Evolutionary conservation across 176 grass and related monocot species (phyloP).

Genomic region (Oryza glumipatula): DNA sequence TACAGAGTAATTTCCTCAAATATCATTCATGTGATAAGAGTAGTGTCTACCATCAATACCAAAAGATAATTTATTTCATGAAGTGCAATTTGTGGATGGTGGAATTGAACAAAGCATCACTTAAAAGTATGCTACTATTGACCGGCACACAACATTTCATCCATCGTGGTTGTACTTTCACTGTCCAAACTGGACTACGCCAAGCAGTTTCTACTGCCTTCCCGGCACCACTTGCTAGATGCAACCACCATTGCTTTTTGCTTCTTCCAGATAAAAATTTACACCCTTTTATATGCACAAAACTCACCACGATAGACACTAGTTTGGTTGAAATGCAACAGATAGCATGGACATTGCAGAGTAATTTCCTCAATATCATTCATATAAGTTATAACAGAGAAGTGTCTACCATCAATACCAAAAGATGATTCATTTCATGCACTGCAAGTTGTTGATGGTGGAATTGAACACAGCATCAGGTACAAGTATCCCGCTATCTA

Average conservation of each 20-base stretch:
- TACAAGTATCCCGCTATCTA: slow-evolving; percentile 25
- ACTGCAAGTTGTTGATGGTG: not conserved
- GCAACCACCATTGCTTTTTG: not conserved
- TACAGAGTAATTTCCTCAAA: not conserved
- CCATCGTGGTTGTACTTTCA: not conserved
- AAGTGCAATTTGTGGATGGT: not conserved
- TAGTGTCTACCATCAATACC: no score
- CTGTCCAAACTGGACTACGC: not conserved
- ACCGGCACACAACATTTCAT: not conserved
- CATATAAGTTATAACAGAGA: slow-evolving; percentile 13
- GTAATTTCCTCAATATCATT: not conserved
- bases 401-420: not conserved
- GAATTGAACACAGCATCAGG: not conserved
- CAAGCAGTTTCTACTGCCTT: not conserved
- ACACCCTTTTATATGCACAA: not conserved
- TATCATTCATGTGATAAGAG: not conserved
- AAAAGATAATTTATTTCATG: slow-evolving; percentile 7
- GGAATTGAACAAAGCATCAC: not conserved
- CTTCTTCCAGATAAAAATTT: not conserved
- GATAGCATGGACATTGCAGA: not conserved
- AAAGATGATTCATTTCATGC: slow-evolving; percentile 8
- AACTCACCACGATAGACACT: not conserved
- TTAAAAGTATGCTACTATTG: slow-evolving; percentile 14
- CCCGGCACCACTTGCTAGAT: no score
- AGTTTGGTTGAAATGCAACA: not conserved